Base-by-base conservation (phyloP, 139 green algal genomes). In the Chlorella sp. region DNA sequence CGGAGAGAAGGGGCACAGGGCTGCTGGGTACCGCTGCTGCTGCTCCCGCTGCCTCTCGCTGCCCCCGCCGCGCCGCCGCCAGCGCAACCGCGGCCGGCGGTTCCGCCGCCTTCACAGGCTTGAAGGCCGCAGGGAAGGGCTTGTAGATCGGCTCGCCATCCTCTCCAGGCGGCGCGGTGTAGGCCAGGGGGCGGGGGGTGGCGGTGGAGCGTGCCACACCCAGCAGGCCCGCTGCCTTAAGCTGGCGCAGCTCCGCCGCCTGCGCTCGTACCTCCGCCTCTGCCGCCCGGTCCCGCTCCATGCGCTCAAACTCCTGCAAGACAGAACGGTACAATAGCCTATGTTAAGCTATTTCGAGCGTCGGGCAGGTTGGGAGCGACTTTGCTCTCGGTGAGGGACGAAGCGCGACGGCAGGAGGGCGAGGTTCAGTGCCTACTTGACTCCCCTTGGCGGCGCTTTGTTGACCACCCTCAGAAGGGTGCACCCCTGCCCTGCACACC, bases 141-240 rank as follows among this genome's bases (percentile, higher is more conserved):
- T 94, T 94, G 80, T 95, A 94, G 44, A 98, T 96, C 51, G 51
- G 51, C 51, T 60, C 51, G 38, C 94, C 95, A 36, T 96, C 78
- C 23, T 94, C 88, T 67, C 96, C 93, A 6, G 95, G 93, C 38
- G 98, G 51, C 11, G 51, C 51, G 51, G 51, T 95, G 89, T 98
- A 98, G 5, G 95, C 95, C 88, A 97, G 96, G 23, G 95, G 95
- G 0, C 95, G 87, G 1, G 93, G 82, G 72, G 94, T 89, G 30
- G 95, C 91, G 9, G 89, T 74, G 0, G 79, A 88, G 17, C 83
- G 67, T 15, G 63, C 69, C 28, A 51, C 81, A 39, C 68, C 81
- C 32, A 83, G 55, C 76, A 86, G 60, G 18, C 86, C 80, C 17
- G 39, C 81, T 4, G 83, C 87, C 4, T 82, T 69, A 13, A 85